phyloP scores from a whole-genome alignment of 2,329 filamentous ascomycete species.

The Cercospora sp. region DNA sequence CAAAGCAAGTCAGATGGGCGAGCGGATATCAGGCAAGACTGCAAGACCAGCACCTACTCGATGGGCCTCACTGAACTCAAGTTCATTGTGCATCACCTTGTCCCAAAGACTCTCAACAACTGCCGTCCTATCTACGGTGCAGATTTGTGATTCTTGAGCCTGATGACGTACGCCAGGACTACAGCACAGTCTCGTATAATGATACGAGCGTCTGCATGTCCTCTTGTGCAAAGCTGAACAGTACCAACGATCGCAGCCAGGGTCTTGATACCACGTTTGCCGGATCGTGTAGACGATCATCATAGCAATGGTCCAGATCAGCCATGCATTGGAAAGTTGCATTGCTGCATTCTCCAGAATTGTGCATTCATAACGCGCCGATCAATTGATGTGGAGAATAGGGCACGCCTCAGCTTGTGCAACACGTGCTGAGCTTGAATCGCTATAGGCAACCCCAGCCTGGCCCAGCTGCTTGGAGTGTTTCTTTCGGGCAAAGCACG shows the following conservation, averaged over 20 bases:
- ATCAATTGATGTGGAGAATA: conserved; percentile 1
- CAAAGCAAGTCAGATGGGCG: background rate
- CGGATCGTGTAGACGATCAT: background rate
- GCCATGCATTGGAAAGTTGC: background rate
- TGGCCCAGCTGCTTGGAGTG: background rate
- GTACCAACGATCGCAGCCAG: background rate
- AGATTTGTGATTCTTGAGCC: background rate
- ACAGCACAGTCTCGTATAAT: background rate
- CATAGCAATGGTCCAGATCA: background rate
- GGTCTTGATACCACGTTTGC: background rate
- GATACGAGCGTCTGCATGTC: background rate
- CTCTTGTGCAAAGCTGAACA: background rate
- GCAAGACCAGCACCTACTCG: background rate
- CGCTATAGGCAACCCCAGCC: background rate
- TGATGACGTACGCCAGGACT: background rate
- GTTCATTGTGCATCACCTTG: background rate
- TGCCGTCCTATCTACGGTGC: background rate
- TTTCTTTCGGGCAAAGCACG: background rate
- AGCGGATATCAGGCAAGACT: background rate
- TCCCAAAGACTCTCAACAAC: background rate
- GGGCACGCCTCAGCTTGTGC: background rate
- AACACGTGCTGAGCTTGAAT: background rate
- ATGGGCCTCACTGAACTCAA: background rate
- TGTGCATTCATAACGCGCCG: background rate
- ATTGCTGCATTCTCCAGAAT: background rate